These are phyloP conservation scores for Termitomyces sp. DNA, from an alignment of 768 basidiomycete species.

Conservation along the genomic window DNA sequence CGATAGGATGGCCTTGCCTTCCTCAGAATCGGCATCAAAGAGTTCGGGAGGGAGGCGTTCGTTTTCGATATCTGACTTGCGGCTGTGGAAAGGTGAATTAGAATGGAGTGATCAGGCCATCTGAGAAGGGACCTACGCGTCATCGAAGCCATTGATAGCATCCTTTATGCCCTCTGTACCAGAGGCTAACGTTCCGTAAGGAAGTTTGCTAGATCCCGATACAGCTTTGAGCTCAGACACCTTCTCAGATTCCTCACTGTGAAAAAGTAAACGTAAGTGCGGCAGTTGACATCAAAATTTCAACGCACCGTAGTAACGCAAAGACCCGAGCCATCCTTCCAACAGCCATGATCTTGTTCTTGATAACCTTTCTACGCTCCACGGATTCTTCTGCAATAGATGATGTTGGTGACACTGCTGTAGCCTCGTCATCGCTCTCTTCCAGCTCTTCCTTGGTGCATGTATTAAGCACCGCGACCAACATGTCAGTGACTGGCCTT, in stretches of 20 bases:
- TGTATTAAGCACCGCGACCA: slow-evolving; percentile 93
- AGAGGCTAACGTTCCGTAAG: slow-evolving; percentile 79
- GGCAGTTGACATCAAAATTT: background rate
- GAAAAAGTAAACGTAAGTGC: background rate
- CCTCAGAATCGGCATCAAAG: slow-evolving; percentile 74
- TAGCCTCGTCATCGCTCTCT: slow-evolving; percentile 63
- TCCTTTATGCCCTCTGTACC: slow-evolving; percentile 96
- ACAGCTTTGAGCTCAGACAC: slow-evolving; percentile 96
- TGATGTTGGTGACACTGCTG: slow-evolving; percentile 34
- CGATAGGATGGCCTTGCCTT: slow-evolving; percentile 61
- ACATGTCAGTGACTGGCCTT: slow-evolving; percentile 90
- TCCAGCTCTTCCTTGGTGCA: slow-evolving; percentile 97
- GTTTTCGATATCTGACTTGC: slow-evolving; percentile 98
- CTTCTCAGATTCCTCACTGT: slow-evolving; percentile 94
- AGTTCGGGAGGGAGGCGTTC: slow-evolving; percentile 97
- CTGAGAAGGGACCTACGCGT: slow-evolving; percentile 69
- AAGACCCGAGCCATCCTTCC: slow-evolving; percentile 97
- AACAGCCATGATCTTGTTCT: slow-evolving; percentile 98
- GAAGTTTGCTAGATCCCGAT: slow-evolving; percentile 70
- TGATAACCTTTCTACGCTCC: slow-evolving; percentile 89
- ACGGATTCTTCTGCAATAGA: slow-evolving; percentile 44
- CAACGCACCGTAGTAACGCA: slow-evolving; percentile 82
- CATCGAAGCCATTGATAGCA: slow-evolving; percentile 89
- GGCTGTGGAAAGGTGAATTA: slow-evolving; percentile 39
- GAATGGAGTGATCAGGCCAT: background rate